Percentiles rank a stretch among this genome's conserved stretches.
phyloP scores from a whole-genome alignment of 495 filamentous ascomycete species.

The Arthonia radiata region DNA sequence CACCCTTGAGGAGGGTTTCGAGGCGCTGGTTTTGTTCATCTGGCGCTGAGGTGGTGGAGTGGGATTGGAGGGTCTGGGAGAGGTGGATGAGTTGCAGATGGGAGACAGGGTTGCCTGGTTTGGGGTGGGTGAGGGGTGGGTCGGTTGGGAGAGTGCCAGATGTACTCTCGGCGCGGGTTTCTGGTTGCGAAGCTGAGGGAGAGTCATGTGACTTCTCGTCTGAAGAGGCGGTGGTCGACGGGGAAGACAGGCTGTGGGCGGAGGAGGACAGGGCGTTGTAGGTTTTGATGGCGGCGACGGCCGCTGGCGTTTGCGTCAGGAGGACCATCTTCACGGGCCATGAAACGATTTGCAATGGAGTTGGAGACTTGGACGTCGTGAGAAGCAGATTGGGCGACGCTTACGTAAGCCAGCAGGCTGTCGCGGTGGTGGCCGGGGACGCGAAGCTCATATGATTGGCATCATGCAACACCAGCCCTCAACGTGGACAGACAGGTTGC shows the following conservation, averaged over 20 bases:
- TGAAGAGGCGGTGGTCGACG: too few relatives aligned
- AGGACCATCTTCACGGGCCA: too few relatives aligned
- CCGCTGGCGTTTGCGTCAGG: slow-evolving; percentile 45
- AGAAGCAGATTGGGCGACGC: too few relatives aligned
- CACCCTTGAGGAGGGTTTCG: slow-evolving; percentile 42
- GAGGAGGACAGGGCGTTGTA: too few relatives aligned
- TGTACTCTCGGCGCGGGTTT: slow-evolving; percentile 1
- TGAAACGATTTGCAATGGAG: too few relatives aligned
- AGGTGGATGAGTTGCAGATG: slow-evolving; percentile 54
- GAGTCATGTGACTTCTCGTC: slow-evolving; percentile 18
- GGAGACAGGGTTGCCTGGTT: slow-evolving; percentile 45
- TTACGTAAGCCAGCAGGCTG: too few relatives aligned
- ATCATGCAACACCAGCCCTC: too few relatives aligned
- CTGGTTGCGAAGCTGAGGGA: slow-evolving; percentile 9
- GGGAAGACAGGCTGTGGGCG: too few relatives aligned
- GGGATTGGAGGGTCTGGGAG: slow-evolving; percentile 26
- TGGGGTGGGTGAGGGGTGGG: slow-evolving; percentile 19
- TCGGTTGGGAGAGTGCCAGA: slow-evolving; percentile 10
- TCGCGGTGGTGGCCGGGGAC: too few relatives aligned
- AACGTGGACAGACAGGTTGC: too few relatives aligned
- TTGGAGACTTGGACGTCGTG: too few relatives aligned
- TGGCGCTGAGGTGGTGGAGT: not conserved
- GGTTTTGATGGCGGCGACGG: slow-evolving; percentile 27
- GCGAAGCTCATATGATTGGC: too few relatives aligned
- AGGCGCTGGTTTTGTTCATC: slow-evolving; percentile 17